Evolutionary conservation across 805 yeast genomes (phyloP).

Genomic region (Debaryomyces hansenii): DNA sequence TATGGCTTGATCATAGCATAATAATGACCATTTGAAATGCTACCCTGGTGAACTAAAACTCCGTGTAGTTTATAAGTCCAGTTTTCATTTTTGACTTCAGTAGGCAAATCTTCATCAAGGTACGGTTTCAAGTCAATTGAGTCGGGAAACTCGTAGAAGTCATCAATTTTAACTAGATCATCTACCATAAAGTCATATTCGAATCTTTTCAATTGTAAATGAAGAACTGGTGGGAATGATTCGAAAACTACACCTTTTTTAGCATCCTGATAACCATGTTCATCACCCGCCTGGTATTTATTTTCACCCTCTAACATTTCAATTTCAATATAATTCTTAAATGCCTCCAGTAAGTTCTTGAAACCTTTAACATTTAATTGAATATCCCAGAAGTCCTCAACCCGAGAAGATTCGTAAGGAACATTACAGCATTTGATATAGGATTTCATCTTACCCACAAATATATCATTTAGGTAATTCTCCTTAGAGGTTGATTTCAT

Average conservation of each 20-base stretch:
- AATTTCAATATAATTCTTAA: slow-evolving; percentile 81
- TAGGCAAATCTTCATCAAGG: slow-evolving; percentile 56
- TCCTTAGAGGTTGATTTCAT: slow-evolving; percentile 84
- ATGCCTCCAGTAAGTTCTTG: slow-evolving; percentile 69
- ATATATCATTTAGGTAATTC: slow-evolving; percentile 62
- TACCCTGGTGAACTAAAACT: slow-evolving; percentile 94
- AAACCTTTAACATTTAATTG: slow-evolving; percentile 90
- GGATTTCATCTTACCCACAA: slow-evolving; percentile 97
- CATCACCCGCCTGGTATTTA: slow-evolving; percentile 86
- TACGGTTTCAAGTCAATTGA: slow-evolving; percentile 78
- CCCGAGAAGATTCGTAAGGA: slow-evolving; percentile 86
- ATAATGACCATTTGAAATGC: slow-evolving; percentile 93
- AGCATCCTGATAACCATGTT: slow-evolving; percentile 90
- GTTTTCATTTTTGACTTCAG: slow-evolving; percentile 47
- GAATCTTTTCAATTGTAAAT: slow-evolving; percentile 88
- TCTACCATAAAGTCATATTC: slow-evolving; percentile 92
- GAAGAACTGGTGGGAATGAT: slow-evolving; percentile 88
- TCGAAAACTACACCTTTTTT: slow-evolving; percentile 93
- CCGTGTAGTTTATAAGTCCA: slow-evolving; percentile 88
- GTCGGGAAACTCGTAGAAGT: slow-evolving; percentile 85
- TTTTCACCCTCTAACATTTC: slow-evolving; percentile 94
- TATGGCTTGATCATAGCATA: slow-evolving; percentile 90
- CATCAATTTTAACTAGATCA: slow-evolving; percentile 86
- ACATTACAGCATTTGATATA: slow-evolving; percentile 91
- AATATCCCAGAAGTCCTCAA: slow-evolving; percentile 97